Percentiles rank a stretch among this genome's conserved stretches.
Conservation (phyloP, 2,329 filamentous ascomycete species). For the Pseudogymnoascus sp. region DNA sequence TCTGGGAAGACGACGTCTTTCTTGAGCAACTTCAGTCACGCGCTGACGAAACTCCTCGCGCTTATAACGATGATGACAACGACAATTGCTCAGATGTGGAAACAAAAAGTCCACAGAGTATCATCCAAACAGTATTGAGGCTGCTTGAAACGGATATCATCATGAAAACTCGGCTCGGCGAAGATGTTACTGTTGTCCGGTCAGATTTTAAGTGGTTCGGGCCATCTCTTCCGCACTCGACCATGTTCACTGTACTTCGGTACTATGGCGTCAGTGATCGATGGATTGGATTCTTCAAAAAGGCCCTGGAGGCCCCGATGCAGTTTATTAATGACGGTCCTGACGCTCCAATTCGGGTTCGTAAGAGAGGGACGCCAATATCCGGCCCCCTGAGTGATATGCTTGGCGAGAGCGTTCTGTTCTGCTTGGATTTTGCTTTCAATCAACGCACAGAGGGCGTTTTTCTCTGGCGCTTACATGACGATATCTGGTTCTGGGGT, state of each 20-base stretch:
- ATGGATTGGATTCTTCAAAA: slow-evolving; percentile 51
- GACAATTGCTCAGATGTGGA: slow-evolving; percentile 24
- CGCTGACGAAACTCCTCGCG: slow-evolving; percentile 29
- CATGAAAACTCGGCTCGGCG: slow-evolving; percentile 38
- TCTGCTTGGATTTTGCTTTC: slow-evolving; percentile 56
- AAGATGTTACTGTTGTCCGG: slow-evolving; percentile 43
- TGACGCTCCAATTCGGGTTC: slow-evolving; percentile 33
- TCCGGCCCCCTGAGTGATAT: slow-evolving; percentile 49
- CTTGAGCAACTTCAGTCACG: slow-evolving; percentile 43
- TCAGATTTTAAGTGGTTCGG: slow-evolving; percentile 52
- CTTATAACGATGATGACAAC: slow-evolving; percentile 32
- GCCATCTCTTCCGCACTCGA: slow-evolving; percentile 49
- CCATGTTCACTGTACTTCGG: slow-evolving; percentile 46
- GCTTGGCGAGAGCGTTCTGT: slow-evolving; percentile 51
- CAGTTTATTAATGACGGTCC: slow-evolving; percentile 46
- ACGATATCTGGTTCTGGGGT: slow-evolving; percentile 63
- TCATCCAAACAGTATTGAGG: slow-evolving; percentile 49
- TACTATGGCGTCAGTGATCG: slow-evolving; percentile 48
- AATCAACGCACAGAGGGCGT: slow-evolving; percentile 47
- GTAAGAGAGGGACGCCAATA: slow-evolving; percentile 50
- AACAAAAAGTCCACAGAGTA: slow-evolving; percentile 34
- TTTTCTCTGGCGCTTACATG: slow-evolving; percentile 52
- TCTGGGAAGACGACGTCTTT: slow-evolving; percentile 42
- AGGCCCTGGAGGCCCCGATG: slow-evolving; percentile 50
- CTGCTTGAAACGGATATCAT: slow-evolving; percentile 45